These are phyloP conservation scores for Geosiphon pyriformis DNA, from an alignment of 192 early-diverging fungal species.

Conservation along the genomic window DNA sequence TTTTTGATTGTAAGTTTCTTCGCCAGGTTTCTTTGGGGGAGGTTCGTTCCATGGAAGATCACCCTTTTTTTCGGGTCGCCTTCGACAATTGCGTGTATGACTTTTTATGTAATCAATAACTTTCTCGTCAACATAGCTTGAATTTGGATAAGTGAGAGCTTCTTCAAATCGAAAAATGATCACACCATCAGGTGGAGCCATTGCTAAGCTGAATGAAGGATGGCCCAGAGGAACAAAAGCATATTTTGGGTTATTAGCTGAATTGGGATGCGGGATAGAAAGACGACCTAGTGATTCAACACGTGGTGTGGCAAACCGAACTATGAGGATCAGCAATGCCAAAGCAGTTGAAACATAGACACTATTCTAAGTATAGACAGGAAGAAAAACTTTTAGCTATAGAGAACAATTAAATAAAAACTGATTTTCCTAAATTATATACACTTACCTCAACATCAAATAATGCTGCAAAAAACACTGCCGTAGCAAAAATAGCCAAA, in stretches of 20 bases:
- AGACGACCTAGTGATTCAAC: slow-evolving; percentile 44
- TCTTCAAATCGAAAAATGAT: slow-evolving; percentile 64
- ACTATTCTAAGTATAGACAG: slow-evolving; percentile 72
- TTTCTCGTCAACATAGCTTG: slow-evolving; percentile 48
- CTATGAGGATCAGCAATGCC: slow-evolving; percentile 69
- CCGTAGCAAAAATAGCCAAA: slow-evolving; percentile 43
- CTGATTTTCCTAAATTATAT: slow-evolving; percentile 18
- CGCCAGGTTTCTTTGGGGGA: slow-evolving; percentile 30
- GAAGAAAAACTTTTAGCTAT: neutral
- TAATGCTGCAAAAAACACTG: slow-evolving; percentile 57
- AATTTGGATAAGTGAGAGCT: slow-evolving; percentile 66
- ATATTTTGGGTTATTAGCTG: slow-evolving; percentile 12
- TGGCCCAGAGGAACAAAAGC: slow-evolving; percentile 28
- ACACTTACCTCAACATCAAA: slow-evolving; percentile 47
- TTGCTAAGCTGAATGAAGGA: slow-evolving; percentile 1
- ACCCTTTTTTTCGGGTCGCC: slow-evolving; percentile 35
- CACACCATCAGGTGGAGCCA: slow-evolving; percentile 51
- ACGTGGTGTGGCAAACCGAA: slow-evolving; percentile 68
- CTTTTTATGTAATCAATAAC: slow-evolving; percentile 41
- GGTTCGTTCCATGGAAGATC: slow-evolving; percentile 56
- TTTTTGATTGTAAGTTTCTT: slow-evolving; percentile 26
- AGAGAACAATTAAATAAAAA: neutral
- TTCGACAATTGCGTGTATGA: slow-evolving; percentile 28
- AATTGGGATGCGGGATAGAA: slow-evolving; percentile 17
- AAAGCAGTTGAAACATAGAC: slow-evolving; percentile 74